Percentiles rank a stretch among this genome's conserved stretches.
These are phyloP conservation scores for Kickxella alabastrina DNA, from an alignment of 192 early-diverging fungal species.

Conservation along the genomic window DNA sequence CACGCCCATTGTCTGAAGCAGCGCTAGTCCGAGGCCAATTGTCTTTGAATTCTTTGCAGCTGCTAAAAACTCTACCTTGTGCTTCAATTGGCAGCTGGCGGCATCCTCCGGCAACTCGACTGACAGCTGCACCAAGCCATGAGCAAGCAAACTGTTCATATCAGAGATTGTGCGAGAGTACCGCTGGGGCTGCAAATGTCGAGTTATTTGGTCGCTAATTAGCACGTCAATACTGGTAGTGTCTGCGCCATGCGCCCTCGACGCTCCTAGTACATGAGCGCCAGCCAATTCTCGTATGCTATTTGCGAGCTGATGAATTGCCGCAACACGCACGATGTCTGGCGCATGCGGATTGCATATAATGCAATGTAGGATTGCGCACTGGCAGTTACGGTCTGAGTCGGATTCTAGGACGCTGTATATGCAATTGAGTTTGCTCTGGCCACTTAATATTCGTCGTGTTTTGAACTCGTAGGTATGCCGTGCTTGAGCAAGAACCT, in stretches of 20 bases:
- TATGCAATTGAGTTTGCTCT: no score
- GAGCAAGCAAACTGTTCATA: no score
- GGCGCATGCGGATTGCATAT: conserved; percentile 12
- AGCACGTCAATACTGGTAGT: neutral
- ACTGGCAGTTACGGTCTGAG: neutral
- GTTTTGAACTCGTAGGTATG: neutral
- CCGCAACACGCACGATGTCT: conserved; percentile 11
- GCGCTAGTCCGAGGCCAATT: neutral
- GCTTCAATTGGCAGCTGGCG: neutral
- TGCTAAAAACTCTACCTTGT: neutral
- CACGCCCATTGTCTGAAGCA: neutral
- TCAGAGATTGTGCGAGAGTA: neutral
- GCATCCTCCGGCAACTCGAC: no score
- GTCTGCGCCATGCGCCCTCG: no score
- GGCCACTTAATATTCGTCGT: no score
- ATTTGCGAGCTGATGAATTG: conserved; percentile 12
- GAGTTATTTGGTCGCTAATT: neutral
- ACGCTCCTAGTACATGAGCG: no score
- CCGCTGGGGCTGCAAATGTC: neutral
- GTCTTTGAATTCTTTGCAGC: neutral
- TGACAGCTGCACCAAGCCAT: no score
- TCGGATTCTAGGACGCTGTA: no score
- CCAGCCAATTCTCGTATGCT: no score
- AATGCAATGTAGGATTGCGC: conserved; percentile 2
- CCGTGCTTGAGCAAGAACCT: conserved; percentile 2